These are phyloP conservation scores for Pistacia atlantica DNA, from an alignment of 345 rosid species.

Conservation along the genomic window DNA sequence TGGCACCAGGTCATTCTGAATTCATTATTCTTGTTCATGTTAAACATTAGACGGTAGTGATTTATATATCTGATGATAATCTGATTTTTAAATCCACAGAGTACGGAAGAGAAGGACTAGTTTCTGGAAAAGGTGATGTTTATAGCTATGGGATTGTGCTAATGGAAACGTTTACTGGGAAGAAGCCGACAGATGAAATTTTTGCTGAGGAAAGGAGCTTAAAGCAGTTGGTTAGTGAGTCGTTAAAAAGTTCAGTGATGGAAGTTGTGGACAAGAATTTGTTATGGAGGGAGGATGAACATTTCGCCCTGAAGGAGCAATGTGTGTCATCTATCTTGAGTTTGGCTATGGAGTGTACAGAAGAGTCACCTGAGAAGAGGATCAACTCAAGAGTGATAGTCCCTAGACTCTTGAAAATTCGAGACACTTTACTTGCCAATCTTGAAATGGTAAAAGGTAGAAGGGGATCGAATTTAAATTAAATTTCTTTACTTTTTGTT, in stretches of 20 bases:
- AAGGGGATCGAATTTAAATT: background rate
- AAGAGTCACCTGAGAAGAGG: conserved; percentile 3
- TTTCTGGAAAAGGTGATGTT: background rate
- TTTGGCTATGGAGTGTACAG: conserved; percentile 10
- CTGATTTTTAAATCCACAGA: background rate
- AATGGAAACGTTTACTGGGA: conserved; percentile 13
- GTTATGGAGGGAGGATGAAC: background rate
- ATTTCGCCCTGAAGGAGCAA: conserved; percentile 2
- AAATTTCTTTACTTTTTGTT: background rate
- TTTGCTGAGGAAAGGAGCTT: conserved; percentile 16
- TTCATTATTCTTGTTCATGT: background rate
- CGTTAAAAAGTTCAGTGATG: background rate
- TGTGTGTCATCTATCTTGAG: conserved; percentile 10
- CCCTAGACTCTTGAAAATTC: background rate
- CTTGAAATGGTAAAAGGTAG: background rate
- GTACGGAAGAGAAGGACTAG: conserved; percentile 8
- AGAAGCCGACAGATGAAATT: conserved; percentile 15
- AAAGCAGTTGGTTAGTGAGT: conserved; percentile 8
- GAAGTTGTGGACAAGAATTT: background rate
- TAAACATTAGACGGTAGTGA: background rate
- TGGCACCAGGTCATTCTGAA: conserved; percentile 14
- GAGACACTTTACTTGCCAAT: background rate
- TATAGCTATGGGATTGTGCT: conserved; percentile 18
- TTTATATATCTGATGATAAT: background rate
- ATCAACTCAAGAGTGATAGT: background rate